These are phyloP conservation scores for Penicillium psychrosexuale DNA, from an alignment of 2,329 filamentous ascomycete genomes.

Conservation along the genomic window DNA sequence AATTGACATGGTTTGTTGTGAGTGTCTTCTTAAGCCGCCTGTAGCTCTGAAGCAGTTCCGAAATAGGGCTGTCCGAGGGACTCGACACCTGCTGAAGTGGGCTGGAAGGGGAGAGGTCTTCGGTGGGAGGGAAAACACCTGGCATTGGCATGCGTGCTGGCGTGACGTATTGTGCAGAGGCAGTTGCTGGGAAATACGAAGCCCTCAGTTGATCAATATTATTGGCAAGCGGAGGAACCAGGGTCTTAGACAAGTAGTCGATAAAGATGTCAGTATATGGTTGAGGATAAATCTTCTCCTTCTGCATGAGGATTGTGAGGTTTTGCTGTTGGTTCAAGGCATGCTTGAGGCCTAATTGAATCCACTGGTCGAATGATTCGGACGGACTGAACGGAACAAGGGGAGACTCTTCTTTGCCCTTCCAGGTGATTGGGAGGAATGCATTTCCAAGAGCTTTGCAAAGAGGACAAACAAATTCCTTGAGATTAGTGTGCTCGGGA, in stretches of 20 bases:
- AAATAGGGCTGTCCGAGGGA: constrained; percentile 35
- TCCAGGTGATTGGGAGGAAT: constrained; percentile 94
- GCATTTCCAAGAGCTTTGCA: constrained; percentile 96
- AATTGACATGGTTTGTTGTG: constrained; percentile 49
- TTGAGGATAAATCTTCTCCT: constrained; percentile 32
- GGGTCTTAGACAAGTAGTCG: constrained; percentile 50
- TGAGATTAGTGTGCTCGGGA: constrained; percentile 71
- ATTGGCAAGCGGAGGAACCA: constrained; percentile 51
- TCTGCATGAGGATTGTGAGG: constrained; percentile 41
- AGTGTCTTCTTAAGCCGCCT: constrained; percentile 56
- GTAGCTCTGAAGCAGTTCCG: constrained; percentile 55
- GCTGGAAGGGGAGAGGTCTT: constrained; percentile 31
- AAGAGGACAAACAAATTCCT: constrained; percentile 93
- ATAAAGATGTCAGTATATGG: constrained; percentile 50
- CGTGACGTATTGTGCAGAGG: constrained; percentile 26
- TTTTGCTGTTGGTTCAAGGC: constrained; percentile 50
- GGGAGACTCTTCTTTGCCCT: constrained; percentile 80
- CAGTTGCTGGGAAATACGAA: constrained; percentile 26
- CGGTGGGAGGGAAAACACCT: constrained; percentile 37
- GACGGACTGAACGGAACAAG: constrained; percentile 66
- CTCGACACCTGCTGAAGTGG: constrained; percentile 32
- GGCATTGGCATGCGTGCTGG: constrained; percentile 37
- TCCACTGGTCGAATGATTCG: constrained; percentile 64
- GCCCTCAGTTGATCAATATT: constrained; percentile 36
- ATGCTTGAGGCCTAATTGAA: constrained; percentile 58